These are phyloP conservation scores for Eleusine indica DNA, from an alignment of 176 grass and related monocot genomes.

Conservation along the genomic window DNA sequence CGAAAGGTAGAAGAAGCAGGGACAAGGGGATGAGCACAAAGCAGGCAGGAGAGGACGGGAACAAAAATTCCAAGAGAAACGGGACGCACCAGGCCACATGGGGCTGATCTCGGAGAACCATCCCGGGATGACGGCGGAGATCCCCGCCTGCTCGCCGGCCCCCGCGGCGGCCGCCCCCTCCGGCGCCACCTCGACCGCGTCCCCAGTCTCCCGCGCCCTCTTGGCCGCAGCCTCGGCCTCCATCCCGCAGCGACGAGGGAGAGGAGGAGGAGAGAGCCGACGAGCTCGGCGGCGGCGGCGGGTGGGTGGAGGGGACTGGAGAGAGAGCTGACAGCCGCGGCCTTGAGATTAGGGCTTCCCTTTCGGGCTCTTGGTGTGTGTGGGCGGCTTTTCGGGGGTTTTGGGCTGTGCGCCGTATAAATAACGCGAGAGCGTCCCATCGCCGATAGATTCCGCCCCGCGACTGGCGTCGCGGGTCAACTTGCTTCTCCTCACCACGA, in stretches of 20 bases:
- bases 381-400: slow-evolving; percentile 18
- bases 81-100: slow-evolving; percentile 84
- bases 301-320: background rate
- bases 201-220: slow-evolving; percentile 53
- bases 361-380: background rate
- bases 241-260: slow-evolving; percentile 10
- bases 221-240: slow-evolving; percentile 53
- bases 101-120: slow-evolving; percentile 99
- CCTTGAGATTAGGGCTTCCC: slow-evolving; percentile 46
- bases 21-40: background rate
- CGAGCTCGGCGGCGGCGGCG: slow-evolving; percentile 27
- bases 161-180: background rate
- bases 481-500: accelerated
- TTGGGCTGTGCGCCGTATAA: slow-evolving; percentile 13
- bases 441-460: background rate
- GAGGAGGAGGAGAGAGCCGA: background rate
- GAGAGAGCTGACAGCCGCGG: slow-evolving; percentile 14
- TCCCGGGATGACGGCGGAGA: slow-evolving; percentile 87
- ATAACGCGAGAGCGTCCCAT: background rate
- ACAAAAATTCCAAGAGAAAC: background rate
- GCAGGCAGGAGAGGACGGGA: background rate
- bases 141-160: slow-evolving; percentile 56
- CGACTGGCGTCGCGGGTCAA: background rate
- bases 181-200: background rate
- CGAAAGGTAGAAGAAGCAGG: background rate